Base-by-base conservation (phyloP, 2,329 filamentous ascomycete genomes). In the Calonectria multiphialidica region DNA sequence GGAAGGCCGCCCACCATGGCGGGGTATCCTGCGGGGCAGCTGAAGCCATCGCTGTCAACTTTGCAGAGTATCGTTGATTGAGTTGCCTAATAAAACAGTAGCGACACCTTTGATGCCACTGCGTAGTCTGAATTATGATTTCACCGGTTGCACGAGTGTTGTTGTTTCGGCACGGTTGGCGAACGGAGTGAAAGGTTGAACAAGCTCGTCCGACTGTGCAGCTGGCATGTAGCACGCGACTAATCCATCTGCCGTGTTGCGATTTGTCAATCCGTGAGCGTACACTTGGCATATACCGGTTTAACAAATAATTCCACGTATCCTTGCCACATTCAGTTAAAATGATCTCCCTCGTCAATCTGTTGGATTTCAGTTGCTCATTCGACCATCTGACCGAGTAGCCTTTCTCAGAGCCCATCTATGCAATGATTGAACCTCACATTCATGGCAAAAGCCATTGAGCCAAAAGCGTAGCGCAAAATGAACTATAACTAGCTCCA, bases 1-100 rank as follows among this genome's bases (percentile, higher is more conserved):
- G 87, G 66, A 88, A 86, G 1, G 79, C 81, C 16, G 82, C 79
- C 81, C 82, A 86, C 85, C 85, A 87, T 16, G 79, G 78, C 69
- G 76, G 70, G 53, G 75, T 65, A 30, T 79, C 72, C 13, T 79
- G 75, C 70, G 74, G 78, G 74, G 74, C 72, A 75, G 68, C 72
- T n/a, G 74, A 74, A 68, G 71, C 50, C 78, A 80, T 80, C 35
- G 30, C 40, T 30, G 28, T 65, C 10, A 13, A 15, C n/a, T 57
- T 30, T 21, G 40, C n/a, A 10, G 21, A 13, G 16, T 25, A 9
- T 28, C 16, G 25, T 30, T 7, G 40, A 45, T 70, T 25, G 15
- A 8, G 21, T 21, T 21, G n/a, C n/a, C 40, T 16, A 10, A 9
- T 10, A n/a, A 1, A 25, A 5, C 10, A 12, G 8, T 30, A 8